phyloP scores from a whole-genome alignment of 2,329 filamentous ascomycete species.

The Onygenales sp. region DNA sequence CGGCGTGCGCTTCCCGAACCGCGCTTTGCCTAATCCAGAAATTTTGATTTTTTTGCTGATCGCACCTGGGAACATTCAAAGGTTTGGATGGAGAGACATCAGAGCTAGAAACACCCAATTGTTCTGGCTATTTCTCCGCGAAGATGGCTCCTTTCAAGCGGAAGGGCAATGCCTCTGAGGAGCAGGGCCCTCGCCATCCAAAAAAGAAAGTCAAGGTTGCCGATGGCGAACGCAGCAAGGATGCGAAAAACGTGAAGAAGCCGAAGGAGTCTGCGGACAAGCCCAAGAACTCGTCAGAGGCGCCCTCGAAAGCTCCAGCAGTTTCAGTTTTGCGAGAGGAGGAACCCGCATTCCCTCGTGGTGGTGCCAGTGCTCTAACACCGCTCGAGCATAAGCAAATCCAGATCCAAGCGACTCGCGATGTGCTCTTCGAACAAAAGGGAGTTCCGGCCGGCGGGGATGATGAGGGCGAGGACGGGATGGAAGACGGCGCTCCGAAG shows the following conservation, averaged over 20 bases:
- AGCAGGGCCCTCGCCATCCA: conserved; percentile 24
- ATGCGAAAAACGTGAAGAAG: conserved; percentile 23
- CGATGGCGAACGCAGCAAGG: conserved; percentile 25
- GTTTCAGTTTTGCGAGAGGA: conserved; percentile 56
- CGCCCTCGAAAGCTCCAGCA: conserved; percentile 6
- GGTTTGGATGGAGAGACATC: not conserved
- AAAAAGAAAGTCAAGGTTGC: conserved; percentile 34
- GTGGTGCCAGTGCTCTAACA: conserved; percentile 81
- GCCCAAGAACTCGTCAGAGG: conserved; percentile 9
- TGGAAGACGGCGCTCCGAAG: conserved; percentile 15
- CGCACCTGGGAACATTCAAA: not conserved
- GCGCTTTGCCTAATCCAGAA: conserved; percentile 6
- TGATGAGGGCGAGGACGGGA: conserved; percentile 14
- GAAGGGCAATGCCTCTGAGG: conserved; percentile 32
- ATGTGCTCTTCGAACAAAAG: conserved; percentile 81
- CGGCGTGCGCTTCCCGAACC: conserved; percentile 4
- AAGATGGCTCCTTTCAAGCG: conserved; percentile 38
- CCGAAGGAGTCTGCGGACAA: conserved; percentile 12
- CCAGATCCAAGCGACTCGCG: conserved; percentile 80
- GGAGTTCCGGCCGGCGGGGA: conserved; percentile 41
- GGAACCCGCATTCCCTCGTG: conserved; percentile 83
- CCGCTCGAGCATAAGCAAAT: conserved; percentile 96
- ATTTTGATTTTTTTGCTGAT: conserved; percentile 5
- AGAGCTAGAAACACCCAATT: not conserved
- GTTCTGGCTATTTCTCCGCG: conserved; percentile 2